These are phyloP conservation scores for Orbilia javanica DNA, from an alignment of 2,329 filamentous ascomycete genomes.

Conservation along the genomic window DNA sequence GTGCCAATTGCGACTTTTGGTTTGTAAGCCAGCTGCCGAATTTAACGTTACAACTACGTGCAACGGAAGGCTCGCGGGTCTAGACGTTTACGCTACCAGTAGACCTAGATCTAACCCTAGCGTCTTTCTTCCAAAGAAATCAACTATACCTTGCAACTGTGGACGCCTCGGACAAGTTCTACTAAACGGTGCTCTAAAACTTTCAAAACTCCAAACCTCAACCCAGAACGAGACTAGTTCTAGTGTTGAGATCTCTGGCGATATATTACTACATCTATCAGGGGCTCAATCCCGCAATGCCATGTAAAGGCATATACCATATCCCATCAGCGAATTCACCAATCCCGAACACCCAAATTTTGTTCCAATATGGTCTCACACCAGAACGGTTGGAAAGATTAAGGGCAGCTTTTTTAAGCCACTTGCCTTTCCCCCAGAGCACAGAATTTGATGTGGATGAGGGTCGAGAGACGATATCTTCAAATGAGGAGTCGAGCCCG, in stretches of 20 bases:
- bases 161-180: background rate
- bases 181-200: background rate
- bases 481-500: background rate
- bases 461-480: background rate
- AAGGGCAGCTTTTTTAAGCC: slow-evolving; percentile 15
- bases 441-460: slow-evolving; percentile 15
- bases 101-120: too few species aligned
- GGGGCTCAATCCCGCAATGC: slow-evolving; percentile 1
- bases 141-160: background rate
- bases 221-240: too few species aligned
- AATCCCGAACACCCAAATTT: slow-evolving; percentile 15
- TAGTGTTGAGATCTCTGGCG: background rate
- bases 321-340: slow-evolving; percentile 27
- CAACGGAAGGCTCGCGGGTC: too few species aligned
- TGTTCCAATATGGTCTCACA: slow-evolving; percentile 31
- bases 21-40: slow-evolving; percentile 1
- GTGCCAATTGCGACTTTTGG: slow-evolving; percentile 9
- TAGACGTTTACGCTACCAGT: too few species aligned
- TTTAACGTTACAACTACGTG: too few species aligned
- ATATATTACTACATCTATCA: background rate
- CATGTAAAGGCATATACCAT: slow-evolving; percentile 39
- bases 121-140: background rate
- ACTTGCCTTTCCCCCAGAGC: slow-evolving; percentile 7
- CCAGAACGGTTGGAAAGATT: slow-evolving; percentile 27
- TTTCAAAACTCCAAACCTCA: background rate